Evolutionary conservation across 768 basidiomycete genomes (phyloP).

Genomic region (Strobilomyces echinocephalus): DNA sequence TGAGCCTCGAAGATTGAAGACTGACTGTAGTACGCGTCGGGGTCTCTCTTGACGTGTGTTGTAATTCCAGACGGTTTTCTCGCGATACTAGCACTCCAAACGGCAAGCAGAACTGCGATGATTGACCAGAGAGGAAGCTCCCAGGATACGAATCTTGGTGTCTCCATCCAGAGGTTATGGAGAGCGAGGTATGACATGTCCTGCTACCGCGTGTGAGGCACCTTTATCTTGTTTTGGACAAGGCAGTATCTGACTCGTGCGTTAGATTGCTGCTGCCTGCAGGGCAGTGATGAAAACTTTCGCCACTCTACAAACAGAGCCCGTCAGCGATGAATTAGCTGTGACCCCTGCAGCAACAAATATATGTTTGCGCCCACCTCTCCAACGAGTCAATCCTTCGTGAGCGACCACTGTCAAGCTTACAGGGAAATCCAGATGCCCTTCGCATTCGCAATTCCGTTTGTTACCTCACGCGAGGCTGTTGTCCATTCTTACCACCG

Average conservation of each 20-base stretch:
- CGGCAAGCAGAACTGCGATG: slow-evolving; percentile 14
- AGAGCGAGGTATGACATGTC: not conserved
- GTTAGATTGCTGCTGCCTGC: not conserved
- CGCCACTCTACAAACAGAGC: not conserved
- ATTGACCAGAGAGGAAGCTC: slow-evolving; percentile 24
- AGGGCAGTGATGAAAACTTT: not conserved
- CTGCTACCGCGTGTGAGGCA: not conserved
- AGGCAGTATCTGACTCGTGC: not conserved
- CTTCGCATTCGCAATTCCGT: not conserved
- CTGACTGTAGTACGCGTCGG: slow-evolving; percentile 17
- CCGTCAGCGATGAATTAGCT: not conserved
- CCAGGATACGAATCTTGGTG: slow-evolving; percentile 4
- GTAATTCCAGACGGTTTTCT: not conserved
- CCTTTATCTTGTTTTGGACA: slow-evolving; percentile 4
- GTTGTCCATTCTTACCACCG: slow-evolving; percentile 8
- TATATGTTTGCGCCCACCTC: slow-evolving; percentile 4
- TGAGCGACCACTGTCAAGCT: not conserved
- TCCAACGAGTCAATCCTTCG: not conserved
- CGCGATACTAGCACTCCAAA: slow-evolving; percentile 18
- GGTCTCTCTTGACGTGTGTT: not conserved
- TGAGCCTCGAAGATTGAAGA: not conserved
- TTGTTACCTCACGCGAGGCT: not conserved
- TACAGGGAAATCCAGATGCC: slow-evolving; percentile 3
- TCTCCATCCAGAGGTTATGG: slow-evolving; percentile 9
- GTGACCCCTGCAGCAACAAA: not conserved